Evolutionary conservation across 257 asterid genomes (phyloP).

Genomic region (Ophiorrhiza pumila): DNA sequence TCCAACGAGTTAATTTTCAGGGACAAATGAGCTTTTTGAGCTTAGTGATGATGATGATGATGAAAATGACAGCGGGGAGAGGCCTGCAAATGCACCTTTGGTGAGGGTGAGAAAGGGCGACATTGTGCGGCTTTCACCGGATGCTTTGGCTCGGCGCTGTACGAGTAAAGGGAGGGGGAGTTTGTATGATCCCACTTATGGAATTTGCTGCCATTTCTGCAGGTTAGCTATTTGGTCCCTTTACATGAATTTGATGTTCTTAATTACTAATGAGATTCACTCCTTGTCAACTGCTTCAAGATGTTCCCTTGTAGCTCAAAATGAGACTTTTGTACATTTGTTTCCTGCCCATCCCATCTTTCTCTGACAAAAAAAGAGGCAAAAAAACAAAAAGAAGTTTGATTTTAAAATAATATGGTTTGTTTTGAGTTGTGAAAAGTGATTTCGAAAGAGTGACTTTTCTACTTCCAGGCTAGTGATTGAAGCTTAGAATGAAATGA

Average conservation of each 20-base stretch:
- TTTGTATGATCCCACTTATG: constrained; percentile 61
- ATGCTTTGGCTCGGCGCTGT: constrained; percentile 55
- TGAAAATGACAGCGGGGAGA: constrained; percentile 30
- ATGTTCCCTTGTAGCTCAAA: not conserved
- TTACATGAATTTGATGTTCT: not conserved
- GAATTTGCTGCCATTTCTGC: constrained; percentile 91
- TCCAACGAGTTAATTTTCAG: constrained; percentile 20
- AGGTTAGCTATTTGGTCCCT: constrained; percentile 34
- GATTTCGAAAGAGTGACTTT: not conserved
- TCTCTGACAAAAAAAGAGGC: not conserved
- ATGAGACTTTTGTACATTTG: not conserved
- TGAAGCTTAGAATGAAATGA: not conserved
- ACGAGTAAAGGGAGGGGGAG: constrained; percentile 65
- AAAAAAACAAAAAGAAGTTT: not conserved
- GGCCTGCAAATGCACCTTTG: constrained; percentile 28
- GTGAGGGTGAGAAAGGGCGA: constrained; percentile 26
- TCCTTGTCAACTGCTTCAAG: not conserved
- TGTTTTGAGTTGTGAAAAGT: not conserved
- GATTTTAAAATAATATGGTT: not conserved
- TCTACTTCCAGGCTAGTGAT: not conserved
- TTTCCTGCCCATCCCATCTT: not conserved
- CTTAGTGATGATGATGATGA: constrained; percentile 26
- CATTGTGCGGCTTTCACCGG: constrained; percentile 30
- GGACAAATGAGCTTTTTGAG: constrained; percentile 26
- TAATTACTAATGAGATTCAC: not conserved